Base-by-base conservation (phyloP, 1,139 yeast genomes). In the Sugiyamaella pinicola region DNA sequence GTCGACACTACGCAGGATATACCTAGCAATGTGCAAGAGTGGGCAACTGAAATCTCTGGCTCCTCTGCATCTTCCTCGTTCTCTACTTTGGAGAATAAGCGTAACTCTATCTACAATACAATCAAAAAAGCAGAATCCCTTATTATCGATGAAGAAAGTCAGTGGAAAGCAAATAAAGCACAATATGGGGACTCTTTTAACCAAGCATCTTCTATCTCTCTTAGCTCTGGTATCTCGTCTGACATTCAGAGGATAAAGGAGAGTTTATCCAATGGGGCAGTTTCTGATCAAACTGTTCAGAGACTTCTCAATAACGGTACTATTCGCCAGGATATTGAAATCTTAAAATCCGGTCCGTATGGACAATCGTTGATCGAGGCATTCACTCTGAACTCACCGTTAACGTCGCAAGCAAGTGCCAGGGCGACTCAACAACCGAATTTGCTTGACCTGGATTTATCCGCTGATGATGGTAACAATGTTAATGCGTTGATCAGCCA, bases 241-340 rank as follows among this genome's bases (percentile, higher is more conserved):
- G 87, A 84, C 49, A 62, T 84, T 18, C 76, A 79, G 13, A 76
- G 77, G 46, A 75, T 82, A 41, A 85, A 85, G 62, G 81, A 82
- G 58, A 80, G 88, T 0, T 73, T 93, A 53, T 73, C 83, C 31
- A 84, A 84, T 51, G 93, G 95, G 0, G 77, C 86, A 0, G 74
- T 73, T 29, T 79, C 91, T 0, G 97, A 90, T 66, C 74, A 74
- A 13, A 78, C 78, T 61, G 71, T 88, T 24, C 77, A 77, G 58
- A 74, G 75, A 2, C 65, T 74, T 37, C 69, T 74, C 42, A 70
- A 68, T 6, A 69, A 72, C 1, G 69, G 73, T 1, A 33, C 35
- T 35, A 68, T 70, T 54, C 54, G 69, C n/a, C 55, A 63, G 2
- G 76, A 73, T 46, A 58, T 80, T 21, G 64, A 65, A 1, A 56